phyloP scores from a whole-genome alignment of 257 asterid genomes.

The Capsicum chinense region DNA sequence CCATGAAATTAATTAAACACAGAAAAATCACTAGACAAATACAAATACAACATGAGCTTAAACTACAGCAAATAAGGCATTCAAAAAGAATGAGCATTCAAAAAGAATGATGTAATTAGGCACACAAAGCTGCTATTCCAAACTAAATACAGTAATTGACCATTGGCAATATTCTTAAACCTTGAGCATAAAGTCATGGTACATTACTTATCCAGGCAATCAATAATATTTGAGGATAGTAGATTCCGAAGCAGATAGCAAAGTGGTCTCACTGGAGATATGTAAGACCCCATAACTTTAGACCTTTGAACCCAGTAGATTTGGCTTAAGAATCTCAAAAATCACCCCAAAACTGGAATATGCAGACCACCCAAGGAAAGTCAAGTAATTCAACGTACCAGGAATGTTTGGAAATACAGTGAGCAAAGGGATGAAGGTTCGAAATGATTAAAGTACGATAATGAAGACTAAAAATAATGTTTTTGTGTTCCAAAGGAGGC shows the following conservation, averaged over 20 bases:
- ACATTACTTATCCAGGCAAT: constrained; percentile 14
- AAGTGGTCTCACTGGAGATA: constrained; percentile 2
- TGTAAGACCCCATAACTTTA: neutral
- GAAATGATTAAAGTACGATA: neutral
- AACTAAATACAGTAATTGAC: constrained; percentile 10
- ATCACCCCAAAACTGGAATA: neutral
- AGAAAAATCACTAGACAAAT: constrained; percentile 7
- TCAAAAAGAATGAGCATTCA: neutral
- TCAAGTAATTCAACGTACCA: neutral
- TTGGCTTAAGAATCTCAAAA: neutral
- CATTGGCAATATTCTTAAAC: neutral
- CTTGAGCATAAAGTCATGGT: constrained; percentile 24
- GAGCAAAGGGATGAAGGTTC: neutral
- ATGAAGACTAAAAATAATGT: neutral
- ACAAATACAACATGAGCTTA: neutral
- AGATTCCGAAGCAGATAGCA: neutral
- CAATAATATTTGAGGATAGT: neutral
- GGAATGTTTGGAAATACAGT: neutral
- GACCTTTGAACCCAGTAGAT: neutral
- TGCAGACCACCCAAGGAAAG: neutral
- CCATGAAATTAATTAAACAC: constrained; percentile 26
- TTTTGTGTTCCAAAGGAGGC: constrained; percentile 2
- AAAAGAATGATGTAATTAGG: neutral
- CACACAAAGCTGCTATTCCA: neutral
- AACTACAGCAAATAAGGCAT: neutral